A percentile compares a stretch with the other conserved stretches of the same genome.
These are phyloP conservation scores for Schizonepeta tenuifolia DNA, from an alignment of 257 asterid species.

Conservation along the genomic window DNA sequence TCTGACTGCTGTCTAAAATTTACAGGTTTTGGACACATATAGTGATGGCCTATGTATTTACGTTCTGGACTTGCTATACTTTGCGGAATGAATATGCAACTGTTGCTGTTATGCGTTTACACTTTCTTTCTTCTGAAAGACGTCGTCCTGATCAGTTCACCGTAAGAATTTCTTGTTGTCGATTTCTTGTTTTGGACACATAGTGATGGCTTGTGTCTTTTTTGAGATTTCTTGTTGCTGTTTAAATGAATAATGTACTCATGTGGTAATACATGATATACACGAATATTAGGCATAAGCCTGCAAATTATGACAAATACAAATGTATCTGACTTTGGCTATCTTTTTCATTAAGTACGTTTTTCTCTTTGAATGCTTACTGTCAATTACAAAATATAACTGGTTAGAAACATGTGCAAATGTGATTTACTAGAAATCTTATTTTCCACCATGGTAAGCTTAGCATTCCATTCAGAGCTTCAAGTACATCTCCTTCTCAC, in stretches of 20 bases:
- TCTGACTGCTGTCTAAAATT: constrained; percentile 13
- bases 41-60: constrained; percentile 88
- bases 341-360: neutral
- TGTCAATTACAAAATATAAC: neutral
- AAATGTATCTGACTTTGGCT: neutral
- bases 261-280: neutral
- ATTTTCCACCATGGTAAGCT: neutral
- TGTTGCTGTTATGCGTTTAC: constrained; percentile 76
- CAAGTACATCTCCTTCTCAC: neutral
- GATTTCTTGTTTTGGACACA: too few species aligned
- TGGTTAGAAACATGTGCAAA: neutral
- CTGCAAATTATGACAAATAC: neutral
- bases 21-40: constrained; percentile 96
- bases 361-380: neutral
- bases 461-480: neutral
- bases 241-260: neutral
- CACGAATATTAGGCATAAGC: neutral
- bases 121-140: constrained; percentile 83
- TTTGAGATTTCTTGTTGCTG: neutral
- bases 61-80: constrained; percentile 92
- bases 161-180: too few species aligned
- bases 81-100: constrained; percentile 66
- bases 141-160: constrained; percentile 98
- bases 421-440: neutral
- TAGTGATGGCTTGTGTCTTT: too few species aligned